Conservation (phyloP, 1,284 basidiomycete genomes). For the Cutaneotrichosporon spelunceum region DNA sequence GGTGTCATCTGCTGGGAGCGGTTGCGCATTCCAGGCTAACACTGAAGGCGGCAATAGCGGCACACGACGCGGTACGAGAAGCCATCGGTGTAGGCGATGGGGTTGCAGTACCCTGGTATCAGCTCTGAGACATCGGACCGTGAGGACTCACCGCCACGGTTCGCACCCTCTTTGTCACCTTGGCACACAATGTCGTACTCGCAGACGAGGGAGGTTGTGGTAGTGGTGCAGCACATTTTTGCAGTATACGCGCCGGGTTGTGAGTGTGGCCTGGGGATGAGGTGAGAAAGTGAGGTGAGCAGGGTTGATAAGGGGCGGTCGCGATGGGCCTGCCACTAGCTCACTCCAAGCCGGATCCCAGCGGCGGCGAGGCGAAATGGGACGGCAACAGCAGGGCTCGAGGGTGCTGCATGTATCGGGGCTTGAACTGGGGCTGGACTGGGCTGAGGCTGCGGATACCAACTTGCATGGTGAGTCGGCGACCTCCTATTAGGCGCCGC, state of each 20-base stretch:
- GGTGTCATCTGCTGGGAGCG: too few species aligned
- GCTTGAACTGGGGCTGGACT: too few species aligned
- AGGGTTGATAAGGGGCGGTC: neutral
- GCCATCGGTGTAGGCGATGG: neutral
- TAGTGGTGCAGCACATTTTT: neutral
- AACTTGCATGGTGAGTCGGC: too few species aligned
- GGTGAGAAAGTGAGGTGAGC: neutral
- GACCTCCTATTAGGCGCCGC: too few species aligned
- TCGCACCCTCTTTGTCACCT: neutral
- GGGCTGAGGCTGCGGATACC: too few species aligned
- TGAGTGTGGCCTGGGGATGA: neutral
- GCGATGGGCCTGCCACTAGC: neutral
- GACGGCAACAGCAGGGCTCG: neutral
- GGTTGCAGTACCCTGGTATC: neutral
- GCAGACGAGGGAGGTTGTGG: neutral
- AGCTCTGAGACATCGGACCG: neutral
- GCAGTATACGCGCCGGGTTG: neutral
- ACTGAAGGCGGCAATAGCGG: constrained; percentile 2
- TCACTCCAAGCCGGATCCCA: neutral
- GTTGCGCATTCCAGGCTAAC: neutral
- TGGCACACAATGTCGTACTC: constrained; percentile 1
- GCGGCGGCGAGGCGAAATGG: neutral
- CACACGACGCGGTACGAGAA: constrained; percentile 5
- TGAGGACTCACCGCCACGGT: neutral
- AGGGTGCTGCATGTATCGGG: neutral